Percentiles rank a stretch among this genome's conserved stretches.
Conservation (phyloP, 176 grass and related monocot genomes). For the Puccinellia tenuiflora region DNA sequence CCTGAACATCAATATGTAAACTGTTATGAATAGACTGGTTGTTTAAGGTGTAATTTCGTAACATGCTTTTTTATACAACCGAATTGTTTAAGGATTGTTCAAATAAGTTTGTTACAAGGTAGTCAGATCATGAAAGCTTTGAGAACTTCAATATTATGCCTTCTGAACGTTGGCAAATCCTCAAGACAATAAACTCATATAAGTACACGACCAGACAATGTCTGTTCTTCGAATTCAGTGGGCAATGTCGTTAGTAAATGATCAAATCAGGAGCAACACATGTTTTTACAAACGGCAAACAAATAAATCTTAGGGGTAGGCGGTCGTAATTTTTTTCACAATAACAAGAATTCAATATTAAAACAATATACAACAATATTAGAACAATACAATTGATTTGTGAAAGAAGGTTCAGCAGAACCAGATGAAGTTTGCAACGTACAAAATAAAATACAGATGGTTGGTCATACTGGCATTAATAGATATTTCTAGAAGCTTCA, state of each 20-base stretch:
- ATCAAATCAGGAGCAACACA: not conserved
- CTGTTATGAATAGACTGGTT: no score
- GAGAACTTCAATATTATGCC: no score
- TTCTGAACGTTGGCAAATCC: no score
- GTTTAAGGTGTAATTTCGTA: no score
- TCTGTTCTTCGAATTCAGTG: not conserved
- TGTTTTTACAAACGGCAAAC: not conserved
- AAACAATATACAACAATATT: not conserved
- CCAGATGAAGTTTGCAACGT: not conserved
- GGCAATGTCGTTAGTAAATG: not conserved
- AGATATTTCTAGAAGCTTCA: not conserved
- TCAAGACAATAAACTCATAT: not conserved
- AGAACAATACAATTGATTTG: not conserved
- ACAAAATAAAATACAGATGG: not conserved
- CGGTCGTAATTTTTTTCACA: not conserved
- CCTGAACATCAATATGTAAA: no score
- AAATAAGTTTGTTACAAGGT: no score
- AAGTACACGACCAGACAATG: not conserved
- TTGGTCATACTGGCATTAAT: not conserved
- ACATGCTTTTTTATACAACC: no score
- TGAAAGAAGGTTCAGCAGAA: not conserved
- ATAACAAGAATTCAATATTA: not conserved
- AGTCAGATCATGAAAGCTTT: no score
- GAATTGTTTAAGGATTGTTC: no score
- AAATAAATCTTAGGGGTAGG: not conserved